A percentile compares a stretch with the other conserved stretches of the same genome.
Evolutionary conservation across 805 yeast species (phyloP).

Genomic region (Candida koratica): DNA sequence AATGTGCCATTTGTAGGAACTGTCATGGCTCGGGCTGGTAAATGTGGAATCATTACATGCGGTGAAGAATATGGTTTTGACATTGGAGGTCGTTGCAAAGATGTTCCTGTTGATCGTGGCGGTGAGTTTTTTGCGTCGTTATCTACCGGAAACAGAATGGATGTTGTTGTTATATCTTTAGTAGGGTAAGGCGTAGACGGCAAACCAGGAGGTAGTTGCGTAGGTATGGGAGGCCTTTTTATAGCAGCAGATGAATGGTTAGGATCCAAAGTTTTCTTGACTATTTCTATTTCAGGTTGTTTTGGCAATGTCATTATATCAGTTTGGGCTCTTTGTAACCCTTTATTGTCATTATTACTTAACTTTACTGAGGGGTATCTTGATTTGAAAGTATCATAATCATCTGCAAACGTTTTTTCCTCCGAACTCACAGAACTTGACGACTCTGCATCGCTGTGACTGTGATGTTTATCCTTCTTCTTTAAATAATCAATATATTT

Average conservation of each 20-base stretch:
- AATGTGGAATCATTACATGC: not conserved
- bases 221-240: conserved; percentile 15
- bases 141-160: conserved; percentile 14
- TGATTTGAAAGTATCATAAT: conserved; percentile 6
- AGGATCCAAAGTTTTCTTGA: not conserved
- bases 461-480: conserved; percentile 20
- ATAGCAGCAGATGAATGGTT: not conserved
- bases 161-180: conserved; percentile 7
- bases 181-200: conserved; percentile 13
- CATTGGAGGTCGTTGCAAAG: conserved; percentile 1
- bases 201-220: conserved; percentile 15
- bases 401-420: conserved; percentile 5
- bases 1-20: conserved; percentile 1
- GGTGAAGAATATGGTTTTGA: conserved; percentile 5
- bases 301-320: not conserved
- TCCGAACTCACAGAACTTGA: conserved; percentile 4
- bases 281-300: not conserved
- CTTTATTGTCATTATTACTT: not conserved
- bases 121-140: not conserved
- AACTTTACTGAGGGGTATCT: conserved; percentile 9
- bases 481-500: conserved; percentile 36
- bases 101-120: not conserved
- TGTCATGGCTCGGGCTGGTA: conserved; percentile 1
- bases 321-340: not conserved
- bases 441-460: not conserved